Conservation (phyloP, 2,329 filamentous ascomycete species). For the Cercospora janseana region DNA sequence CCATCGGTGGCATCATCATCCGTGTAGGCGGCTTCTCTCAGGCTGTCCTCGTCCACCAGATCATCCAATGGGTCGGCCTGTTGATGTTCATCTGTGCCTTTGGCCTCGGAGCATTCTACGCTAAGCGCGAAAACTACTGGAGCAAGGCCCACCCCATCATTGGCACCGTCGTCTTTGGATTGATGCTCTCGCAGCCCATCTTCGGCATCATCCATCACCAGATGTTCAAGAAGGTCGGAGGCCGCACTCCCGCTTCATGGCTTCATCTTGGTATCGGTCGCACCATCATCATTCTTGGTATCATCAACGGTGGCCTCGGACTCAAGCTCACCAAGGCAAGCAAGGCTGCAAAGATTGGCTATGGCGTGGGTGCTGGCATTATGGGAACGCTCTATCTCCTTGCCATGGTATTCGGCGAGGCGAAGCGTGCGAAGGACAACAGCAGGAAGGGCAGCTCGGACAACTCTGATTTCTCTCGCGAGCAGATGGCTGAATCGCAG, state of each 20-base stretch:
- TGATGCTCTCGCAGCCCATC: constrained; percentile 56
- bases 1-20: constrained; percentile 46
- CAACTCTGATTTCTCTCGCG: not conserved
- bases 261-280: constrained; percentile 35
- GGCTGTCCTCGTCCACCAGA: constrained; percentile 46
- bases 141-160: constrained; percentile 54
- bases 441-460: constrained; percentile 3
- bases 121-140: constrained; percentile 30
- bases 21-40: constrained; percentile 46
- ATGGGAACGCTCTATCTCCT: constrained; percentile 46
- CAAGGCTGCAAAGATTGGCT: constrained; percentile 42
- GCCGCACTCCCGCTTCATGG: constrained; percentile 49
- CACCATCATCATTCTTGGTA: constrained; percentile 50
- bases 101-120: constrained; percentile 48
- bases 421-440: constrained; percentile 19
- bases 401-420: constrained; percentile 34
- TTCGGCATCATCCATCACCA: constrained; percentile 55
- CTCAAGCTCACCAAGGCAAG: constrained; percentile 47
- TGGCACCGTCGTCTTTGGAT: constrained; percentile 51
- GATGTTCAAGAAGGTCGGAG: constrained; percentile 40
- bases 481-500: not conserved
- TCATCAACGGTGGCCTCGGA: constrained; percentile 58
- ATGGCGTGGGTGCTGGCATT: constrained; percentile 50
- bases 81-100: constrained; percentile 50
- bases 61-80: constrained; percentile 51